These are phyloP conservation scores for Colletotrichum sp. DNA, from an alignment of 2,329 filamentous ascomycete genomes.

Conservation along the genomic window DNA sequence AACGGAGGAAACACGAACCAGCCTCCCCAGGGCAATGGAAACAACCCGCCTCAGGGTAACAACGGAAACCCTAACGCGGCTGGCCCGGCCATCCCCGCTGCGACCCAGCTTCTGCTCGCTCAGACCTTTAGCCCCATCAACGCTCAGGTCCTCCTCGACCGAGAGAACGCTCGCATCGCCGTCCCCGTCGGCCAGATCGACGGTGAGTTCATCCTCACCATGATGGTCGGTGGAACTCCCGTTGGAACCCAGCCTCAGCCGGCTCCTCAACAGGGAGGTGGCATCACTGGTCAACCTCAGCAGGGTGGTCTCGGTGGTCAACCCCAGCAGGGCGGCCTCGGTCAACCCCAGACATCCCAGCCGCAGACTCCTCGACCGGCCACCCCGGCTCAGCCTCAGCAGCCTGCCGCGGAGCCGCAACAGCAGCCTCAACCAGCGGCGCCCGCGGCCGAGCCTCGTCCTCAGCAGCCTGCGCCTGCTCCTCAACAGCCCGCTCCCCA, in stretches of 20 bases:
- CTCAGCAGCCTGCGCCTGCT: background rate
- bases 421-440: background rate
- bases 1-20: background rate
- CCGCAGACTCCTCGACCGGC: background rate
- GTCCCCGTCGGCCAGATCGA: slow-evolving; percentile 24
- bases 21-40: background rate
- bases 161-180: slow-evolving; percentile 23
- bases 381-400: background rate
- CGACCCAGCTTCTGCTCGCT: slow-evolving; percentile 23
- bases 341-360: background rate
- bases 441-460: background rate
- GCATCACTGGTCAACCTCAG: background rate
- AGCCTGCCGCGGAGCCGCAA: background rate
- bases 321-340: background rate
- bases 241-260: slow-evolving; percentile 16
- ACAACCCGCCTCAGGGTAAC: background rate
- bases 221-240: slow-evolving; percentile 18
- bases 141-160: slow-evolving; percentile 20
- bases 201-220: slow-evolving; percentile 26
- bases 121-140: slow-evolving; percentile 25
- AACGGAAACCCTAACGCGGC: background rate
- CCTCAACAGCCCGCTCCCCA: background rate
- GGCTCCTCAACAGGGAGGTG: background rate
- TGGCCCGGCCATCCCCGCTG: slow-evolving; percentile 17
- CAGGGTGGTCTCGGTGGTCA: background rate